A percentile compares a stretch with the other conserved stretches of the same genome.
Conservation (phyloP, 805 yeast species). For the Spencermartinsiella europaea region DNA sequence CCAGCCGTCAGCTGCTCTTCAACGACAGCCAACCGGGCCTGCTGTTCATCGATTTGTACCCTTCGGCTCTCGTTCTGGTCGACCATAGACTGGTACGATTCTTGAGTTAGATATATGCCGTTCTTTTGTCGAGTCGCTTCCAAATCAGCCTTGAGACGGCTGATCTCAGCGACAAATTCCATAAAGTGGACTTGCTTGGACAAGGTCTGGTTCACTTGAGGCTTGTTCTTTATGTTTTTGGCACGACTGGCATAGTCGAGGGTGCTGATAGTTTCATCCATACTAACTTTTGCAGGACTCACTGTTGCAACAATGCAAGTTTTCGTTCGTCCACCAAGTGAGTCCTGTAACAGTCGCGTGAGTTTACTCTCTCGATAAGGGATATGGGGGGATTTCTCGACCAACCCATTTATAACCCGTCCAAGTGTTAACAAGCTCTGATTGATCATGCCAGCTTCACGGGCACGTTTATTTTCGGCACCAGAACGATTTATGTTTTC, state of each 20-base stretch:
- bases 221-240: constrained; percentile 67
- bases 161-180: constrained; percentile 51
- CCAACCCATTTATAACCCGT: constrained; percentile 73
- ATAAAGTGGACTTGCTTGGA: constrained; percentile 51
- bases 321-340: constrained; percentile 82
- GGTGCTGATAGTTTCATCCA: constrained; percentile 82
- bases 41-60: constrained; percentile 47
- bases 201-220: constrained; percentile 42
- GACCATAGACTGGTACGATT: constrained; percentile 40
- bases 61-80: constrained; percentile 47
- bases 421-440: constrained; percentile 85
- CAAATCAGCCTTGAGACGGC: constrained; percentile 54
- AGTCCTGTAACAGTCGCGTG: constrained; percentile 72
- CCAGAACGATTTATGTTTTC: constrained; percentile 88
- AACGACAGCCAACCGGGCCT: constrained; percentile 41
- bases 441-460: constrained; percentile 91
- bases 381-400: constrained; percentile 60
- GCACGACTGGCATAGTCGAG: constrained; percentile 86
- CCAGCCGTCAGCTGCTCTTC: constrained; percentile 43
- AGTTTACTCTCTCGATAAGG: constrained; percentile 85
- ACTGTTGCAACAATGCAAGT: constrained; percentile 84
- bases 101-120: constrained; percentile 58
- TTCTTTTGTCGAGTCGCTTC: constrained; percentile 58
- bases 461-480: constrained; percentile 76
- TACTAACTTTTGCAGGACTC: constrained; percentile 70